phyloP scores from a whole-genome alignment of 1,284 basidiomycete genomes.

The Irpex sp. region DNA sequence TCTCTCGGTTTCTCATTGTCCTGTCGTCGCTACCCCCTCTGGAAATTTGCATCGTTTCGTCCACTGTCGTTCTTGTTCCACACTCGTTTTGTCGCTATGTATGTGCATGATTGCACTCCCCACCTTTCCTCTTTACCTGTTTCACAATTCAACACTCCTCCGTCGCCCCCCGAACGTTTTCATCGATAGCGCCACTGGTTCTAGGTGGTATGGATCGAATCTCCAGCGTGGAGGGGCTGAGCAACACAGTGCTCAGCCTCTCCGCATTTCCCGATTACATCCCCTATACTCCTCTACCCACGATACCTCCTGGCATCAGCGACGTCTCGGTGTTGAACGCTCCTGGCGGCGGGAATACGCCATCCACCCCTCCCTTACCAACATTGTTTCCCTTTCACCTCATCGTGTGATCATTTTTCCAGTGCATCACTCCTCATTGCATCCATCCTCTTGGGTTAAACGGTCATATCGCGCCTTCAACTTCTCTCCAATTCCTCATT shows the following conservation, averaged over 20 bases:
- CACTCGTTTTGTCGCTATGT: background rate
- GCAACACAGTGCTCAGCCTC: too few relatives aligned
- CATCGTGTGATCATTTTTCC: background rate
- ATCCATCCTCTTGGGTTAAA: background rate
- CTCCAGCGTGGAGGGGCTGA: too few relatives aligned
- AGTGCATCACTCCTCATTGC: background rate
- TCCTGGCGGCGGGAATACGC: background rate
- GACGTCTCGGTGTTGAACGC: background rate
- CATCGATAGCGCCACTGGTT: background rate
- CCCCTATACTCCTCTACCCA: background rate
- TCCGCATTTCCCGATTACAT: background rate
- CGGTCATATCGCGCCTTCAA: background rate
- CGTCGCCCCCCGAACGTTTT: background rate
- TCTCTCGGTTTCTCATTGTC: too few relatives aligned
- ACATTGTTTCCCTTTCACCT: background rate
- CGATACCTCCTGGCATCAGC: background rate
- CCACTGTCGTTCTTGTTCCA: background rate
- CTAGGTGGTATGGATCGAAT: background rate
- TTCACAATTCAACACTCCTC: background rate
- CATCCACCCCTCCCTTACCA: background rate
- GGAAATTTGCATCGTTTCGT: too few relatives aligned
- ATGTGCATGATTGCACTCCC: too few relatives aligned
- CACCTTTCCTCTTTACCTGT: background rate
- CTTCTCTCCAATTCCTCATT: background rate
- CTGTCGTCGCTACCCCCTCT: too few relatives aligned